Conservation (phyloP, 495 filamentous ascomycete species). For the Staphylotrichum tortipilum region DNA sequence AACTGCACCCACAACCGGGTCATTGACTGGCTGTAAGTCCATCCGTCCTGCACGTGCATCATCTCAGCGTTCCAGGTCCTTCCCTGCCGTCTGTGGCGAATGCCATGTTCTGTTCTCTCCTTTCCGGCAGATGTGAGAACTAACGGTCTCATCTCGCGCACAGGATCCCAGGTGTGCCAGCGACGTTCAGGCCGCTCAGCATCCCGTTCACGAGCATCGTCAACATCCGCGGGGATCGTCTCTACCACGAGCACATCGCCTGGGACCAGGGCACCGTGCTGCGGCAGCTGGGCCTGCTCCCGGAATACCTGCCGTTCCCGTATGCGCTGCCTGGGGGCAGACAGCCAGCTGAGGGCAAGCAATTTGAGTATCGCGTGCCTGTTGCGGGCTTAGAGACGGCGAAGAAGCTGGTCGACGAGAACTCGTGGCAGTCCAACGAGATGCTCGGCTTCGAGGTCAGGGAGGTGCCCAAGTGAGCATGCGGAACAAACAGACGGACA, state of each 20-base stretch:
- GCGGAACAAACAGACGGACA: too few species aligned
- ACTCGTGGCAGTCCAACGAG: conserved; percentile 50
- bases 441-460: conserved; percentile 43
- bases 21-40: conserved; percentile 62
- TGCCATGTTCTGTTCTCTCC: too few species aligned
- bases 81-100: too few species aligned
- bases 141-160: too few species aligned
- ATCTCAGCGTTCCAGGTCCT: too few species aligned
- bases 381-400: conserved; percentile 62
- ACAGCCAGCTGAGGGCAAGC: conserved; percentile 30
- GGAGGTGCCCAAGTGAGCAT: neutral
- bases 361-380: conserved; percentile 56
- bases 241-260: conserved; percentile 76
- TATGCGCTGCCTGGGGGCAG: conserved; percentile 40
- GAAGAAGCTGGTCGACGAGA: conserved; percentile 55
- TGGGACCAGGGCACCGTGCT: conserved; percentile 85
- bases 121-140: too few species aligned
- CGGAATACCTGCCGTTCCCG: conserved; percentile 50
- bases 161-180: conserved; percentile 59
- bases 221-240: conserved; percentile 59
- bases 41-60: neutral
- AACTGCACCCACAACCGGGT: conserved; percentile 62
- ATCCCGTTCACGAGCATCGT: conserved; percentile 70
- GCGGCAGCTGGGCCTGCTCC: conserved; percentile 64
- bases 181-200: conserved; percentile 59